Conservation (phyloP, 106 monocot species). For the Hemerocallis citrina region DNA sequence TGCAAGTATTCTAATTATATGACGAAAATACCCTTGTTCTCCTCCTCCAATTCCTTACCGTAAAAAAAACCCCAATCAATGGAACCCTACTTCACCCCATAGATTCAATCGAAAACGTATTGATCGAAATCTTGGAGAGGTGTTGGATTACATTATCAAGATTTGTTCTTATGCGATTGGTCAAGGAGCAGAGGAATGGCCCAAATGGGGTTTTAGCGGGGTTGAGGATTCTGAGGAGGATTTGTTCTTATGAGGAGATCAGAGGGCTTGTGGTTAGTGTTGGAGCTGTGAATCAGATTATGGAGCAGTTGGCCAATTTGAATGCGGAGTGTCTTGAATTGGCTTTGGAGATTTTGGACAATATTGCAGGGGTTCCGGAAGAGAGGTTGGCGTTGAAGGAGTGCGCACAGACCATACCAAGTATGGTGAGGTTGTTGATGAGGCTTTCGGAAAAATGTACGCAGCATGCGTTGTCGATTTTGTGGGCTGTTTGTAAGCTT, state of each 20-base stretch:
- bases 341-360: constrained; percentile 38
- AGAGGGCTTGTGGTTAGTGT: constrained; percentile 29
- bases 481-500: constrained; percentile 60
- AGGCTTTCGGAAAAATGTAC: constrained; percentile 69
- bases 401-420: constrained; percentile 43
- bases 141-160: no score
- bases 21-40: no score
- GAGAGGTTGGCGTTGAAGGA: constrained; percentile 50
- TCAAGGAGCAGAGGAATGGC: constrained; percentile 37
- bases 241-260: constrained; percentile 27
- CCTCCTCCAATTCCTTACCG: no score
- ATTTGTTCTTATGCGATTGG: constrained; percentile 48
- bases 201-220: constrained; percentile 28
- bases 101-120: no score
- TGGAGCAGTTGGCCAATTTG: constrained; percentile 41
- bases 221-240: constrained; percentile 35
- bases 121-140: no score
- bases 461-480: constrained; percentile 41
- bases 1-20: no score
- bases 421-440: constrained; percentile 62
- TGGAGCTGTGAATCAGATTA: constrained; percentile 49
- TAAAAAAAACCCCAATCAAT: no score
- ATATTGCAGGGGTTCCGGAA: constrained; percentile 32
- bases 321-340: constrained; percentile 28
- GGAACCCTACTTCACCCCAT: no score